A percentile compares a stretch with the other conserved stretches of the same genome.
phyloP scores from a whole-genome alignment of 2,329 filamentous ascomycete species.

The Botryotinia narcissicola region DNA sequence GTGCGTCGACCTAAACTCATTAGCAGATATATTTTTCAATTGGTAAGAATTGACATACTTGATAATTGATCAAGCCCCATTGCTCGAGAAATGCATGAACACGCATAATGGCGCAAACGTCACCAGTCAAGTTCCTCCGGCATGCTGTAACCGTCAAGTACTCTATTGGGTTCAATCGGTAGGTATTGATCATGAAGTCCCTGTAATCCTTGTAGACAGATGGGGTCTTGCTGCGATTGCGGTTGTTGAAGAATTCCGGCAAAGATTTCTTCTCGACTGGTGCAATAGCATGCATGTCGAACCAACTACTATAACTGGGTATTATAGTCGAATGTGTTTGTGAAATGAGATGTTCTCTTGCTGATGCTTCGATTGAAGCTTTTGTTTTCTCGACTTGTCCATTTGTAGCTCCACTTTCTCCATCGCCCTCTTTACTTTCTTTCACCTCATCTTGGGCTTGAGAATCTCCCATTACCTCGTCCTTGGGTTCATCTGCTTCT shows the following conservation, averaged over 20 bases:
- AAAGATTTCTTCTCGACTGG: slow-evolving; percentile 90
- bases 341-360: slow-evolving; percentile 85
- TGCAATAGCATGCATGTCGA: slow-evolving; percentile 94
- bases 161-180: slow-evolving; percentile 90
- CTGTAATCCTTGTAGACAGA: slow-evolving; percentile 98
- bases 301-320: slow-evolving; percentile 97
- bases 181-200: slow-evolving; percentile 99
- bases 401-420: slow-evolving; percentile 47
- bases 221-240: slow-evolving; percentile 96
- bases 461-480: slow-evolving; percentile 78
- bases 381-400: slow-evolving; percentile 67
- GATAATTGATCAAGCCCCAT: slow-evolving; percentile 98
- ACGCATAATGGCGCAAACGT: slow-evolving; percentile 98
- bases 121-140: slow-evolving; percentile 88
- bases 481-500: slow-evolving; percentile 61
- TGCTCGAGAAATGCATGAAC: slow-evolving; percentile 97
- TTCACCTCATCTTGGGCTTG: slow-evolving; percentile 51
- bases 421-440: slow-evolving; percentile 45
- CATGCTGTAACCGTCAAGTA: slow-evolving; percentile 97
- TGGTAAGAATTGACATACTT: slow-evolving; percentile 56
- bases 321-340: slow-evolving; percentile 96
- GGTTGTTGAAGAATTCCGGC: slow-evolving; percentile 97
- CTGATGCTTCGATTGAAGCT: slow-evolving; percentile 76
- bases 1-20: slow-evolving; percentile 77
- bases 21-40: slow-evolving; percentile 28